Evolutionary conservation across 169 alveolate species (phyloP).

Genomic region (Plasmodium cynomolgi): DNA sequence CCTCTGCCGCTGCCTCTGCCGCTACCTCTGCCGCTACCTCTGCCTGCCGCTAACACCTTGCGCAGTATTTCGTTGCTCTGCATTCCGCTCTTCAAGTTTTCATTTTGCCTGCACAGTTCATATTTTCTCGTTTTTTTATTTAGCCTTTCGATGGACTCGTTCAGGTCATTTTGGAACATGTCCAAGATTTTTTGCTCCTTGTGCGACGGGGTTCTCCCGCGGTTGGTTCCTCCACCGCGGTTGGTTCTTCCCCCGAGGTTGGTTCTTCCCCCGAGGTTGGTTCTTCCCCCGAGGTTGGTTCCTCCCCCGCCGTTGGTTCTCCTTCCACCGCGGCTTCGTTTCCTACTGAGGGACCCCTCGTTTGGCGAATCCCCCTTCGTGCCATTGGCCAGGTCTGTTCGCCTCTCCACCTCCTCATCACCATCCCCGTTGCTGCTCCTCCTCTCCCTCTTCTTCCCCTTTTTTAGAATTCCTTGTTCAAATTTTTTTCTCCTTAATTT

Average conservation of each 20-base stretch:
- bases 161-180: slow-evolving; percentile 42
- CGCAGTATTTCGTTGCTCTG: slow-evolving; percentile 17
- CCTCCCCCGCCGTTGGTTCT: not conserved
- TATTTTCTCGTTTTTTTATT: slow-evolving; percentile 42
- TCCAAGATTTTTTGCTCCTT: slow-evolving; percentile 38
- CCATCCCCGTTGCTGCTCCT: not conserved
- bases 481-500: not conserved
- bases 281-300: not conserved
- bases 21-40: not conserved
- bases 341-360: not conserved
- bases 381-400: not conserved
- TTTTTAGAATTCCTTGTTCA: not conserved
- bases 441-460: not conserved
- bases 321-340: not conserved
- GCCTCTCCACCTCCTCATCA: not conserved
- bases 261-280: not conserved
- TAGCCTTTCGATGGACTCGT: slow-evolving; percentile 37
- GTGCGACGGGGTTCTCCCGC: not conserved
- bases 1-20: not conserved
- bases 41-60: not conserved
- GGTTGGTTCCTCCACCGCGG: no score
- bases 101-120: slow-evolving; percentile 32
- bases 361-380: not conserved
- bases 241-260: not conserved
- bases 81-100: slow-evolving; percentile 2